A percentile compares a stretch with the other conserved stretches of the same genome.
Conservation (phyloP, 1,139 yeast genomes). For the Kurtzmaniella quercitrusa region DNA sequence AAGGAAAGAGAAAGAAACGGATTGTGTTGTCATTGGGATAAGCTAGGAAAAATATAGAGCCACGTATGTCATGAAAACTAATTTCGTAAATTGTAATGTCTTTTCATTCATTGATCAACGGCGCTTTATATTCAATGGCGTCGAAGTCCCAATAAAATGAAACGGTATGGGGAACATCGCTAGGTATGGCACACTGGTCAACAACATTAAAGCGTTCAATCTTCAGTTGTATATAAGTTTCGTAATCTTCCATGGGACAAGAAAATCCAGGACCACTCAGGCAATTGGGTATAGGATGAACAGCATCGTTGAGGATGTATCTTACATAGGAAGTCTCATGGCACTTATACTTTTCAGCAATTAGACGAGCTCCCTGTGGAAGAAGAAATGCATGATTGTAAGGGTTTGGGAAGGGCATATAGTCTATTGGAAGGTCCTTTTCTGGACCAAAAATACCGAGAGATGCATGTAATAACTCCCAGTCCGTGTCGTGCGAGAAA, state of each 20-base stretch:
- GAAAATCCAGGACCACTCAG: constrained; percentile 56
- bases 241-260: constrained; percentile 43
- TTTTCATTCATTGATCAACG: neutral
- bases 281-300: constrained; percentile 49
- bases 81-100: neutral
- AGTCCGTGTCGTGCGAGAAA: constrained; percentile 60
- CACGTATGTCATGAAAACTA: neutral
- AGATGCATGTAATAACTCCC: constrained; percentile 47
- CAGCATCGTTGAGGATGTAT: constrained; percentile 53
- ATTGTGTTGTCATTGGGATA: constrained; percentile 4
- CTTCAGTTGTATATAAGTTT: constrained; percentile 23
- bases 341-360: constrained; percentile 46
- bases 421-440: constrained; percentile 16
- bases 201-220: constrained; percentile 24
- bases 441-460: constrained; percentile 42
- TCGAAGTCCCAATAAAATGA: constrained; percentile 39
- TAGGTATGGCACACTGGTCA: constrained; percentile 34
- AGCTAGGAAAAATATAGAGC: constrained; percentile 1
- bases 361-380: constrained; percentile 55
- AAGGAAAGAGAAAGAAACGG: constrained; percentile 36
- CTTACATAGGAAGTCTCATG: constrained; percentile 42
- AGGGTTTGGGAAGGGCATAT: constrained; percentile 36
- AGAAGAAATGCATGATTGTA: constrained; percentile 46
- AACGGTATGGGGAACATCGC: constrained; percentile 29
- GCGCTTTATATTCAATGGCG: constrained; percentile 4